Base-by-base conservation (phyloP, 2,329 filamentous ascomycete genomes). In the Alternaria gaisen region DNA sequence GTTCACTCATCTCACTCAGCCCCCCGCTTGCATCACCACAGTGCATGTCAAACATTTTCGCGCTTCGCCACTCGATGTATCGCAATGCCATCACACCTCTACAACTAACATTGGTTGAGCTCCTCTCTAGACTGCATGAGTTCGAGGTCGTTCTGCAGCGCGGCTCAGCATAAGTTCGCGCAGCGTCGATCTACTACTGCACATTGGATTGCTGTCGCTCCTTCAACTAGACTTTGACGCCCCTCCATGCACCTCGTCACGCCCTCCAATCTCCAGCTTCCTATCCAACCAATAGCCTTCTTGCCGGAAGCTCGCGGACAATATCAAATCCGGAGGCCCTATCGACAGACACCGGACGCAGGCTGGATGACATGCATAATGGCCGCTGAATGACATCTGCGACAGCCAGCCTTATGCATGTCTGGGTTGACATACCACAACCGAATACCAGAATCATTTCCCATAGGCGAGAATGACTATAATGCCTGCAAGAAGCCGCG, bases 261-360 rank as follows among this genome's bases (percentile, higher is more conserved):
- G 38, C 53, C 43, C 58, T 65, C 60, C 54, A 60, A 59, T 47
- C 38, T 54, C n/a, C 18, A 30, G 20, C 24, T 18, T 6, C 10
- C 12, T 22, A 24, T 10, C 7, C 18, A 28, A 18, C 64, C 58
- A 67, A 69, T 66, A 24, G 30, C 43, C 41, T 52, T 24, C 16
- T 24, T 48, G 7, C 14, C 40, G 63, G 60, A 61, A 28, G 41
- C 22, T 12, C 16, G 52, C 44, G 41, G 54, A 41, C 6, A 26
- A 18, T n/a, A 50, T 30, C 30, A 38, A 56, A 42, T 32, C 36
- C 42, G 55, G 53, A 42, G 53, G 24, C 55, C 32, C 43, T 44
- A 53, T 56, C 30, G 48, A 55, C 8, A 30, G 30, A 63, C 61
- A 70, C 69, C 69, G 69, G 67, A 69, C 30, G 38, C 53, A 63